Evolutionary conservation across 1,139 yeast species (phyloP).

Genomic region (Starmera stellimalicola): DNA sequence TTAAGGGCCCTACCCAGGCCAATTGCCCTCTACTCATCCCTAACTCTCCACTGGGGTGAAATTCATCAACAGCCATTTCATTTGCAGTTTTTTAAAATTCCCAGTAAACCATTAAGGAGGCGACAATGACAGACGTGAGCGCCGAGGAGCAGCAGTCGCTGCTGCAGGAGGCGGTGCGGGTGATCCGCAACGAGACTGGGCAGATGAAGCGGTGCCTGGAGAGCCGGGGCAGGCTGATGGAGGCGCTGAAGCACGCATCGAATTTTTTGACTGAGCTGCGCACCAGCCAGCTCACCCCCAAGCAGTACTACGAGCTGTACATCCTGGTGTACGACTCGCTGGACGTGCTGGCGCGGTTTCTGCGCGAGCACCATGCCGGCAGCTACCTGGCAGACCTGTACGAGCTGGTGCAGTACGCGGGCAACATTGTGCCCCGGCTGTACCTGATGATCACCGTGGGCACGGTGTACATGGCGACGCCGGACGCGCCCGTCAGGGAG

Average conservation of each 20-base stretch:
- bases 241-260: constrained; percentile 82
- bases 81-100: no score
- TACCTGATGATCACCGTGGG: constrained; percentile 96
- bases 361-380: constrained; percentile 54
- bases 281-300: constrained; percentile 70
- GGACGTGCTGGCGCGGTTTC: constrained; percentile 54
- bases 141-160: constrained; percentile 8
- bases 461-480: constrained; percentile 70
- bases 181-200: constrained; percentile 59
- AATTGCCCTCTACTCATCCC: no score
- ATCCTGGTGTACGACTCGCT: constrained; percentile 80
- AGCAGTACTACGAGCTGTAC: constrained; percentile 89
- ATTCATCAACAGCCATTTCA: no score
- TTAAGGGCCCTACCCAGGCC: no score
- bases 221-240: constrained; percentile 63
- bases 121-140: constrained; percentile 3
- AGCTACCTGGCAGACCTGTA: constrained; percentile 85
- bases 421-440: constrained; percentile 83
- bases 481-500: constrained; percentile 76
- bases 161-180: constrained; percentile 11
- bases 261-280: constrained; percentile 76
- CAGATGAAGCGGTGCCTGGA: constrained; percentile 74
- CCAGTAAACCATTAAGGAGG: neutral
- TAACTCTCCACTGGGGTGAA: no score
- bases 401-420: constrained; percentile 92